phyloP scores from a whole-genome alignment of 495 filamentous ascomycete species.

The Xylaria palmicola region DNA sequence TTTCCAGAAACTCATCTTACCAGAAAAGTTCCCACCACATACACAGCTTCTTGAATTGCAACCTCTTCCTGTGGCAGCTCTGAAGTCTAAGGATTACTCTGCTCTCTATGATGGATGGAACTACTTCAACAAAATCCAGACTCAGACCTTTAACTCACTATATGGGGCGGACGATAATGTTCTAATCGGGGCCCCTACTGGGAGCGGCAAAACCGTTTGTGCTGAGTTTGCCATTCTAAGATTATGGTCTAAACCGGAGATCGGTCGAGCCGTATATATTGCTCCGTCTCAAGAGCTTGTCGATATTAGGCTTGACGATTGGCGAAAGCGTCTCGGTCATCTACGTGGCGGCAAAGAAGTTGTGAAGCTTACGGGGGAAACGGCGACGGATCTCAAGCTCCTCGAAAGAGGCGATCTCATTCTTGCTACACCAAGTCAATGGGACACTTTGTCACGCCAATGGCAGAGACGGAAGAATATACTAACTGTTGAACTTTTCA shows the following conservation, averaged over 20 bases:
- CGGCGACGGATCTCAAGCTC: slow-evolving; percentile 83
- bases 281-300: slow-evolving; percentile 95
- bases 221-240: slow-evolving; percentile 89
- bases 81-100: slow-evolving; percentile 83
- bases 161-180: slow-evolving; percentile 90
- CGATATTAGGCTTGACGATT: slow-evolving; percentile 75
- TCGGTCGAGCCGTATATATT: slow-evolving; percentile 87
- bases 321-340: slow-evolving; percentile 70
- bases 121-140: slow-evolving; percentile 96
- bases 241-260: slow-evolving; percentile 74
- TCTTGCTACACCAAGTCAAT: slow-evolving; percentile 87
- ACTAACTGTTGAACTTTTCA: slow-evolving; percentile 85
- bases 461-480: slow-evolving; percentile 97
- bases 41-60: slow-evolving; percentile 89
- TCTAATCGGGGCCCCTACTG: slow-evolving; percentile 83
- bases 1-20: slow-evolving; percentile 90
- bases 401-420: slow-evolving; percentile 88
- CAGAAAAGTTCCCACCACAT: slow-evolving; percentile 92
- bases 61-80: slow-evolving; percentile 78
- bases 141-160: slow-evolving; percentile 91
- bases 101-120: slow-evolving; percentile 81
- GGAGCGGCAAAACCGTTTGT: slow-evolving; percentile 94
- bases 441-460: slow-evolving; percentile 92
- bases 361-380: slow-evolving; percentile 92
- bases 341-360: slow-evolving; percentile 86